Conservation (phyloP, 148 eudicot genomes). For the Rhododendron henanense region DNA sequence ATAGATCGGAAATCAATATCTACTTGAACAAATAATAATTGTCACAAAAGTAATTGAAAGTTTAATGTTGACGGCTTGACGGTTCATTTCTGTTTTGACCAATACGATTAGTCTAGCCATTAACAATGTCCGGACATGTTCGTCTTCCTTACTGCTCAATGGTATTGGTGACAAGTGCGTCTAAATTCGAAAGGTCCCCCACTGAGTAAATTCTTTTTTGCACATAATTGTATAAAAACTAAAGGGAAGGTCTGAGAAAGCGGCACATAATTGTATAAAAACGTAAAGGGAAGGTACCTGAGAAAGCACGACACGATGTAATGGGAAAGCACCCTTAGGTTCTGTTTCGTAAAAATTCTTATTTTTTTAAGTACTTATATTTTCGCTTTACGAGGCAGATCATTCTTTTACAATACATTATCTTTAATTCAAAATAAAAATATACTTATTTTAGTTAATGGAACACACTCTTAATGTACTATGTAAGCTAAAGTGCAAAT, state of each 20-base stretch:
- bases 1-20: background rate
- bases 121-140: too few species aligned
- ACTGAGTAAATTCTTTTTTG: too few species aligned
- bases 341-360: too few species aligned
- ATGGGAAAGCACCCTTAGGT: too few species aligned
- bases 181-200: background rate
- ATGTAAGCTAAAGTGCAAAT: background rate
- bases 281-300: background rate
- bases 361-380: too few species aligned
- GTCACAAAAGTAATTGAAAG: background rate
- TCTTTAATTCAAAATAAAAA: too few species aligned
- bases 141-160: background rate
- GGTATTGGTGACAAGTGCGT: background rate
- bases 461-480: too few species aligned
- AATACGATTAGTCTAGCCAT: background rate
- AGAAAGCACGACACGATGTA: background rate
- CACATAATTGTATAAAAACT: background rate
- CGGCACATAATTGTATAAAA: background rate
- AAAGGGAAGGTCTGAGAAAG: background rate
- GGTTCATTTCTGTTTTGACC: background rate
- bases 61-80: background rate
- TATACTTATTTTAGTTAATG: too few species aligned
- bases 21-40: background rate
- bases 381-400: too few species aligned
- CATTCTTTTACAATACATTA: too few species aligned